A percentile compares a stretch with the other conserved stretches of the same genome.
phyloP scores from a whole-genome alignment of 2,329 filamentous ascomycete genomes.

The Aspergillus fischeri region DNA sequence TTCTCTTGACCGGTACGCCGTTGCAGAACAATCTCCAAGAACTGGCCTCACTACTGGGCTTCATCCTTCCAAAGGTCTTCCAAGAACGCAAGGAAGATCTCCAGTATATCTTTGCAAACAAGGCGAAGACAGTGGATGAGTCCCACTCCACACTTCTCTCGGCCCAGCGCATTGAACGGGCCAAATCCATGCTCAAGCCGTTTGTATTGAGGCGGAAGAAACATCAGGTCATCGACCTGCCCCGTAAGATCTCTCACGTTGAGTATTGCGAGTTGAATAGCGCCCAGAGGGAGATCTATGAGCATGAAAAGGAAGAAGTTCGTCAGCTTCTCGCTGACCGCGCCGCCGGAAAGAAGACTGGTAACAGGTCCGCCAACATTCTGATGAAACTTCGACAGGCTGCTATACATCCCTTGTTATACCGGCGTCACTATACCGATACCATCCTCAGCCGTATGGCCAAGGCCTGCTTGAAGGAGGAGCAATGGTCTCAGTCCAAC shows the following conservation, averaged over 20 bases:
- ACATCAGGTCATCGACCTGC: constrained; percentile 83
- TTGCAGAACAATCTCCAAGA: constrained; percentile 96
- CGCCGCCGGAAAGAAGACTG: constrained; percentile 52
- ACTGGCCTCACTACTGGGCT: constrained; percentile 83
- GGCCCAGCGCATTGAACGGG: constrained; percentile 77
- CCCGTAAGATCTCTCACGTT: constrained; percentile 71
- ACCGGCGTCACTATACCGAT: constrained; percentile 75
- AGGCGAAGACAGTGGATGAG: constrained; percentile 72
- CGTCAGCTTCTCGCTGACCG: constrained; percentile 58
- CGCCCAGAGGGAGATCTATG: constrained; percentile 70
- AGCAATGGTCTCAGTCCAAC: constrained; percentile 50
- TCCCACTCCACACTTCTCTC: constrained; percentile 78
- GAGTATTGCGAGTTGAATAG: constrained; percentile 76
- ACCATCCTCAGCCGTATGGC: constrained; percentile 72
- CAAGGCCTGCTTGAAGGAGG: constrained; percentile 68
- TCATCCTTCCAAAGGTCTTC: constrained; percentile 87
- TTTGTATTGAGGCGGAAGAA: constrained; percentile 95
- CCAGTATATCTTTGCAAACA: constrained; percentile 85
- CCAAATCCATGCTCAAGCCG: constrained; percentile 86
- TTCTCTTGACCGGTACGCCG: constrained; percentile 86
- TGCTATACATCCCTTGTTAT: constrained; percentile 85
- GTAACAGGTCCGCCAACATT: constrained; percentile 57
- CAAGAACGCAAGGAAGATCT: constrained; percentile 70
- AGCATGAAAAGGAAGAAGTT: constrained; percentile 61
- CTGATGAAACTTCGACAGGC: constrained; percentile 92